Evolutionary conservation across 2,329 filamentous ascomycete genomes (phyloP).

Genomic region (Trematosphaeria pertusa): DNA sequence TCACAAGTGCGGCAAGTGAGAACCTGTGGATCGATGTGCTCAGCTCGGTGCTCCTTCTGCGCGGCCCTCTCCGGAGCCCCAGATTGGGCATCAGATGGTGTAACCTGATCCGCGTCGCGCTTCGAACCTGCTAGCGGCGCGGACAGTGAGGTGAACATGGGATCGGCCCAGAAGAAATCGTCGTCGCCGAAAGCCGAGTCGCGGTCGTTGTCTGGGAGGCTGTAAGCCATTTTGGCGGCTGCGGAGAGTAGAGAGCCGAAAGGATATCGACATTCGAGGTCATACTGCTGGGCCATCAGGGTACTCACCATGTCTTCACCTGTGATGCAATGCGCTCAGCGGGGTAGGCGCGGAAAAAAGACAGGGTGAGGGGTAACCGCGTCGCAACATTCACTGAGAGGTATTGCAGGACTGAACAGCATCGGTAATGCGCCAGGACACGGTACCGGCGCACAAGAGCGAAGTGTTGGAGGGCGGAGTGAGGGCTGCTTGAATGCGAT

Average conservation of each 20-base stretch:
- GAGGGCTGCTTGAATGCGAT: constrained; percentile 1
- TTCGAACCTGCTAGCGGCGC: constrained; percentile 41
- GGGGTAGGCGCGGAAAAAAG: too few relatives aligned
- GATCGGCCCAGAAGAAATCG: constrained; percentile 27
- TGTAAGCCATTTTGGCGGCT: constrained; percentile 37
- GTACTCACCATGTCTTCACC: constrained; percentile 5
- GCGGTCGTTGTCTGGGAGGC: constrained; percentile 34
- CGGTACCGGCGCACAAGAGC: too few relatives aligned
- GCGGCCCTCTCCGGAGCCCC: constrained; percentile 14
- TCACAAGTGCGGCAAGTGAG: constrained; percentile 39
- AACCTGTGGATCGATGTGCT: constrained; percentile 34
- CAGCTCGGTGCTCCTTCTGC: constrained; percentile 27
- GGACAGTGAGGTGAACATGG: constrained; percentile 35
- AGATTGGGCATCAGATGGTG: constrained; percentile 18
- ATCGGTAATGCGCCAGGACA: too few relatives aligned
- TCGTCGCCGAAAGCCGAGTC: constrained; percentile 44
- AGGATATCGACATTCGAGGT: background rate
- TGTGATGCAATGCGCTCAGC: too few relatives aligned
- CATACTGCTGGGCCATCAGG: constrained; percentile 9
- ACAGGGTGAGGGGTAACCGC: too few relatives aligned
- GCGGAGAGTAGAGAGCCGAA: constrained; percentile 6
- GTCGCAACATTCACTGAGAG: too few relatives aligned
- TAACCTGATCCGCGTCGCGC: constrained; percentile 35
- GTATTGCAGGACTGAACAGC: too few relatives aligned
- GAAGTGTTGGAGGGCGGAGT: background rate